These are phyloP conservation scores for Eremothecium cymbalariae DNA, from an alignment of 1,139 yeast genomes.

Conservation along the genomic window DNA sequence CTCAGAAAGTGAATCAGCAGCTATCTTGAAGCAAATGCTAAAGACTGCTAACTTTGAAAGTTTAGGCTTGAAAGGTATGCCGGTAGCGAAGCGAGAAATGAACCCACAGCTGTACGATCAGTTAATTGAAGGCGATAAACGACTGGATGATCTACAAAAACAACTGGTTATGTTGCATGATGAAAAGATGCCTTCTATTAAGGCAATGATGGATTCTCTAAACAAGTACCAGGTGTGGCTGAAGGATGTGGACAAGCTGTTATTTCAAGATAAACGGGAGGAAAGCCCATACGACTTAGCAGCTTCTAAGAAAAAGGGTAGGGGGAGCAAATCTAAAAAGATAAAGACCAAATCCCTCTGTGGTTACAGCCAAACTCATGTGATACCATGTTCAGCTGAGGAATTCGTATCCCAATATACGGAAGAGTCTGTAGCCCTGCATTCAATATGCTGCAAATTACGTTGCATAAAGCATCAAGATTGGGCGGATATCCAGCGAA, in stretches of 20 bases:
- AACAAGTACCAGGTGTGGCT: slow-evolving; percentile 27
- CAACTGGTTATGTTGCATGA: slow-evolving; percentile 17
- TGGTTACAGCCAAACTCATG: slow-evolving; percentile 19
- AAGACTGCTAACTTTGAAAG: slow-evolving; percentile 24
- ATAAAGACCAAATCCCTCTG: slow-evolving; percentile 19
- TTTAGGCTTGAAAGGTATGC: slow-evolving; percentile 19
- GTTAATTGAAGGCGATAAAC: slow-evolving; percentile 27
- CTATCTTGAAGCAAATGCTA: slow-evolving; percentile 19
- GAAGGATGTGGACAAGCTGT: slow-evolving; percentile 21
- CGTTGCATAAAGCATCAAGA: slow-evolving; percentile 27
- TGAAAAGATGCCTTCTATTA: slow-evolving; percentile 16
- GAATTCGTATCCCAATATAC: slow-evolving; percentile 15
- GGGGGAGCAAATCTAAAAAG: slow-evolving; percentile 13
- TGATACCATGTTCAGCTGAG: slow-evolving; percentile 15
- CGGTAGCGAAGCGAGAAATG: slow-evolving; percentile 28
- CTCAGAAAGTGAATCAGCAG: slow-evolving; percentile 14
- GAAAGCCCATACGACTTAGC: slow-evolving; percentile 12
- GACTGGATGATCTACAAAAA: slow-evolving; percentile 15
- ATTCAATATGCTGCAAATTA: slow-evolving; percentile 20
- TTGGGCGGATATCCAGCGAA: slow-evolving; percentile 22
- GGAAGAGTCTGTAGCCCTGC: slow-evolving; percentile 9
- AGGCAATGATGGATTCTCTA: slow-evolving; percentile 16
- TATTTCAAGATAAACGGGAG: slow-evolving; percentile 16
- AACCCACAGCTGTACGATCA: slow-evolving; percentile 34
- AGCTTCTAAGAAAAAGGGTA: slow-evolving; percentile 12